A percentile compares a stretch with the other conserved stretches of the same genome.
phyloP scores from a whole-genome alignment of 768 basidiomycete species.

The Termitomyces sp. region DNA sequence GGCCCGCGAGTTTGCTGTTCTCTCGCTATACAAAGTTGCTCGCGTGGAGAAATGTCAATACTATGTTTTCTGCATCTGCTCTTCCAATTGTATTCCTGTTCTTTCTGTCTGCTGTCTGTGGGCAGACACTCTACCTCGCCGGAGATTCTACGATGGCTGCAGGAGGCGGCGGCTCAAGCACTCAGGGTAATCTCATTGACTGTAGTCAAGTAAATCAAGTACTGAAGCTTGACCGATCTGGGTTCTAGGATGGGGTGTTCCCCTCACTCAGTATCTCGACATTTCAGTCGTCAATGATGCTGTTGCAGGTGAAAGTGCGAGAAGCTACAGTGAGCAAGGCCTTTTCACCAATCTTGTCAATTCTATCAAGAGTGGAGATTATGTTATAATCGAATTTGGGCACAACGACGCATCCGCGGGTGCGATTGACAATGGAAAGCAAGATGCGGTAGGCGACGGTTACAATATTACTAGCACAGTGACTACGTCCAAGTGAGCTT shows the following conservation, averaged over 20 bases:
- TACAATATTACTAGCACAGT: constrained; percentile 4
- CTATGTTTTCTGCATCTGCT: neutral
- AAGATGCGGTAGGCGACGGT: constrained; percentile 34
- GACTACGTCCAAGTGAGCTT: constrained; percentile 1
- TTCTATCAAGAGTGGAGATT: constrained; percentile 35
- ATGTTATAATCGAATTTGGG: constrained; percentile 45
- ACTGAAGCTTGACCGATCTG: neutral
- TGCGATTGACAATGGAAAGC: constrained; percentile 36
- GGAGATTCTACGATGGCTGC: constrained; percentile 45
- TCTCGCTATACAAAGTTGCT: neutral
- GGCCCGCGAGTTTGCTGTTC: neutral
- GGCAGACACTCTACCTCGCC: constrained; percentile 40
- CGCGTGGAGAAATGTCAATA: neutral
- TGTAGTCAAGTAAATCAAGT: neutral
- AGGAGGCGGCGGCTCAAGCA: constrained; percentile 35
- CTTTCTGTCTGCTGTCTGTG: constrained; percentile 3
- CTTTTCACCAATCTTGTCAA: constrained; percentile 42
- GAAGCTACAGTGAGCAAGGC: constrained; percentile 47
- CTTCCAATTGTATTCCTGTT: neutral
- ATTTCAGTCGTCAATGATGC: constrained; percentile 45
- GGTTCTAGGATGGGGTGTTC: constrained; percentile 41
- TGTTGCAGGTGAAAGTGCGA: constrained; percentile 41
- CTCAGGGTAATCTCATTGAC: constrained; percentile 25
- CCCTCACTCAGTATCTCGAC: constrained; percentile 36
- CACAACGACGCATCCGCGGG: constrained; percentile 41